Percentiles rank a stretch among this genome's conserved stretches.
Evolutionary conservation across 2,329 filamentous ascomycete genomes (phyloP).

Genomic region (Apiospora kogelbergensis): DNA sequence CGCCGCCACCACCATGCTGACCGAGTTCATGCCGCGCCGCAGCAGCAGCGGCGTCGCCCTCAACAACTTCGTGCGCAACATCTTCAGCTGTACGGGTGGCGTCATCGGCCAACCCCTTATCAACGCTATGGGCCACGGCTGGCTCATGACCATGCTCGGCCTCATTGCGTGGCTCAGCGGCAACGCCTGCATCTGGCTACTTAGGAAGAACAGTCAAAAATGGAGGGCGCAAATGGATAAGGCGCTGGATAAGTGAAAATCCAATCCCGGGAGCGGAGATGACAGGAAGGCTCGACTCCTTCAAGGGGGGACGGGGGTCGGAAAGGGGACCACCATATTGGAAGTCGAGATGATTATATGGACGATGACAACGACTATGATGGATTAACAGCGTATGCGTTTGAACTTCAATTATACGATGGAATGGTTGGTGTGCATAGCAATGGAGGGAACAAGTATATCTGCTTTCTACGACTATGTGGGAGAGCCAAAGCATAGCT

Average conservation of each 20-base stretch:
- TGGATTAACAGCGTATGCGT: background rate
- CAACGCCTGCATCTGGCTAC: conserved; percentile 56
- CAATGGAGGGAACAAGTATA: background rate
- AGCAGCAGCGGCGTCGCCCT: conserved; percentile 74
- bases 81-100: conserved; percentile 70
- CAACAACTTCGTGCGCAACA: conserved; percentile 80
- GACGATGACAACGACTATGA: background rate
- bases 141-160: conserved; percentile 65
- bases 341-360: background rate
- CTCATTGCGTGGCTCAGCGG: conserved; percentile 58
- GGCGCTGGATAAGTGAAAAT: background rate
- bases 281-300: too few species aligned
- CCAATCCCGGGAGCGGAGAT: too few species aligned
- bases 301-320: too few species aligned
- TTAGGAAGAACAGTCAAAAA: conserved; percentile 58
- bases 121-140: conserved; percentile 69
- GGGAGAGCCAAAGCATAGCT: background rate
- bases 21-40: conserved; percentile 75
- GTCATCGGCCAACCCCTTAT: conserved; percentile 72
- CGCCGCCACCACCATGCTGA: conserved; percentile 77
- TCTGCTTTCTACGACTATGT: background rate
- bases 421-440: background rate
- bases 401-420: background rate
- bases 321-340: too few species aligned
- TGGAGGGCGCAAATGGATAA: conserved; percentile 66